A percentile compares a stretch with the other conserved stretches of the same genome.
Evolutionary conservation across 139 green algal species (phyloP).

Genomic region (Tetradesmus lagerheimii): DNA sequence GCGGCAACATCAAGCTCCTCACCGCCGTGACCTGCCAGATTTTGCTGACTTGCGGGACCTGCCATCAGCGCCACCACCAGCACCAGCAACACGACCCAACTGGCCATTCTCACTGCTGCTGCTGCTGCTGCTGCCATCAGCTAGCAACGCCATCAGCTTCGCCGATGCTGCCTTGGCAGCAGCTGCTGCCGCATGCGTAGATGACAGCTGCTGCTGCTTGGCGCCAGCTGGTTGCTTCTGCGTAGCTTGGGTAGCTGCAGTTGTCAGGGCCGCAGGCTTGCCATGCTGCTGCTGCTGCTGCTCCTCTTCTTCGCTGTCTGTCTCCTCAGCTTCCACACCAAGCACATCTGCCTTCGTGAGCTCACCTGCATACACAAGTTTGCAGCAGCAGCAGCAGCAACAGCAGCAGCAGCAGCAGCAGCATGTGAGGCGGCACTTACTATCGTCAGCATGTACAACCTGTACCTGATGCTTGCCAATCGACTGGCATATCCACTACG

Average conservation of each 20-base stretch:
- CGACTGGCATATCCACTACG: too few relatives aligned
- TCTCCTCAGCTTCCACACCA: slow-evolving; percentile 50
- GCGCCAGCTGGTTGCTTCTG: background rate
- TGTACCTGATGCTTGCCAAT: too few relatives aligned
- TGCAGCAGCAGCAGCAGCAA: background rate
- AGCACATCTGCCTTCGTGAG: slow-evolving; percentile 68
- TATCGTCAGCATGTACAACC: too few relatives aligned
- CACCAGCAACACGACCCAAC: background rate
- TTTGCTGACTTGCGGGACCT: background rate
- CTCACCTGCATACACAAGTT: slow-evolving; percentile 56
- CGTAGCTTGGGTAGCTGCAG: background rate
- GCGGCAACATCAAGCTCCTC: background rate
- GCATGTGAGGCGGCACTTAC: background rate
- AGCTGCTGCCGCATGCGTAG: slow-evolving; percentile 5
- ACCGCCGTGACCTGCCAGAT: background rate
- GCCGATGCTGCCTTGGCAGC: slow-evolving; percentile 26
- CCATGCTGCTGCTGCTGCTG: background rate
- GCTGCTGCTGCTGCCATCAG: background rate
- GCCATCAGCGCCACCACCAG: background rate
- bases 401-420: background rate
- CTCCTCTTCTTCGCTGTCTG: slow-evolving; percentile 59
- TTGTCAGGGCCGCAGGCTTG: background rate
- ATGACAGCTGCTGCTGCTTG: slow-evolving; percentile 2
- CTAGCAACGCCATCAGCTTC: slow-evolving; percentile 3
- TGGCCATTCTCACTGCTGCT: background rate